Percentiles rank a stretch among this genome's conserved stretches.
These are phyloP conservation scores for Cryptosporidium ryanae DNA, from an alignment of 169 alveolate genomes.

Conservation along the genomic window DNA sequence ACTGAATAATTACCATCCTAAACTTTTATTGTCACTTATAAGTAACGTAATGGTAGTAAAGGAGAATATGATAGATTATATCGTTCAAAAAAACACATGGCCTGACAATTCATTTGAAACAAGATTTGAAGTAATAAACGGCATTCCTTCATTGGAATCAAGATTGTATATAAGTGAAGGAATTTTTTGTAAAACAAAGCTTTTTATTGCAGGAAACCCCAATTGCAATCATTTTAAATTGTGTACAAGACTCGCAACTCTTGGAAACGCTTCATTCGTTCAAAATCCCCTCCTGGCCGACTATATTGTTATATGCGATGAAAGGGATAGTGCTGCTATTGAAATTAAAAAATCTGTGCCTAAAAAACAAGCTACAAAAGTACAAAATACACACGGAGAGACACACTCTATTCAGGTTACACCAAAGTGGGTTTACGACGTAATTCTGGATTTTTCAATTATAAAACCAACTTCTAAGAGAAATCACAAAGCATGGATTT, in stretches of 20 bases:
- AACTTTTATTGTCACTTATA: conserved; percentile 42
- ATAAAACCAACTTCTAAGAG: conserved; percentile 65
- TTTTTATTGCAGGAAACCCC: conserved; percentile 49
- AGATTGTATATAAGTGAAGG: conserved; percentile 68
- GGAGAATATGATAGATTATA: conserved; percentile 57
- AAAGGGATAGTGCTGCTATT: conserved; percentile 24
- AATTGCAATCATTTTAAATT: conserved; percentile 41
- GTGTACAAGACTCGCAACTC: conserved; percentile 60
- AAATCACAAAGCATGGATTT: conserved; percentile 73
- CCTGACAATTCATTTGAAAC: conserved; percentile 70
- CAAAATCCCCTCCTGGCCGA: conserved; percentile 56
- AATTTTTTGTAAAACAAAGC: conserved; percentile 57
- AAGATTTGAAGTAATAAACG: conserved; percentile 14
- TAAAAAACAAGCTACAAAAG: conserved; percentile 67
- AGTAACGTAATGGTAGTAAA: conserved; percentile 71
- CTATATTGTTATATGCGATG: conserved; percentile 67
- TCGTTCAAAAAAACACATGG: conserved; percentile 38
- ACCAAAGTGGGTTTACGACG: conserved; percentile 71
- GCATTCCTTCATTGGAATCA: conserved; percentile 59
- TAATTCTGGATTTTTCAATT: conserved; percentile 43
- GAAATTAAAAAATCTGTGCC: conserved; percentile 63
- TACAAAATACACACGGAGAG: conserved; percentile 73
- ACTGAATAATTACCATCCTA: conserved; percentile 46
- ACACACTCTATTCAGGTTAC: conserved; percentile 70
- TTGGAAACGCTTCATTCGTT: conserved; percentile 71